Percentiles rank a stretch among this genome's conserved stretches.
These are phyloP conservation scores for Colletotrichum spaethianum DNA, from an alignment of 2,329 filamentous ascomycete genomes.

Conservation along the genomic window DNA sequence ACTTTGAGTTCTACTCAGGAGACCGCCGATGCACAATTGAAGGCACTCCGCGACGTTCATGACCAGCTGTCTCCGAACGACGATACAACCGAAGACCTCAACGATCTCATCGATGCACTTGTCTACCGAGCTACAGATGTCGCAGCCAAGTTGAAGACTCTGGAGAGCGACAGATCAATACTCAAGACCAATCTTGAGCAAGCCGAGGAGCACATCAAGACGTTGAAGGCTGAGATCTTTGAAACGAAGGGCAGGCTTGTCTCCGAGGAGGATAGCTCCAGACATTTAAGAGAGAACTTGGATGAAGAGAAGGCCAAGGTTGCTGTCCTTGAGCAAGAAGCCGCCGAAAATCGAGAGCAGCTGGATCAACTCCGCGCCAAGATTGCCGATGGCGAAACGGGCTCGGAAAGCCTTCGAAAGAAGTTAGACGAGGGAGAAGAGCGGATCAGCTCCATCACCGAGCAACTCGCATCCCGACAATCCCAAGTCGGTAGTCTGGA, in stretches of 20 bases:
- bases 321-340: constrained; percentile 67
- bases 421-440: constrained; percentile 82
- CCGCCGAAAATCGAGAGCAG: constrained; percentile 77
- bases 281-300: constrained; percentile 68
- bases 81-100: constrained; percentile 67
- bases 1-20: constrained; percentile 67
- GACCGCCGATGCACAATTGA: constrained; percentile 64
- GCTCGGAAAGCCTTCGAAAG: constrained; percentile 83
- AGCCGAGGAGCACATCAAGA: constrained; percentile 67
- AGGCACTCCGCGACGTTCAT: constrained; percentile 72
- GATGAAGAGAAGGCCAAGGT: constrained; percentile 69
- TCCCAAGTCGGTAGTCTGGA: constrained; percentile 83
- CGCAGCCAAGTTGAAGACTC: constrained; percentile 70
- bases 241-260: constrained; percentile 66
- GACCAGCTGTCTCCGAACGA: constrained; percentile 69
- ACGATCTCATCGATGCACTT: constrained; percentile 72
- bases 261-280: constrained; percentile 64
- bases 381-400: constrained; percentile 86
- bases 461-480: constrained; percentile 81
- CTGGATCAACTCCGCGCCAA: constrained; percentile 77
- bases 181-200: constrained; percentile 75
- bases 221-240: constrained; percentile 71
- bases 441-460: constrained; percentile 76
- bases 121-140: constrained; percentile 71
- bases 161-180: constrained; percentile 72